Base-by-base conservation (phyloP, 495 filamentous ascomycete species). In the Penicillium angulare region DNA sequence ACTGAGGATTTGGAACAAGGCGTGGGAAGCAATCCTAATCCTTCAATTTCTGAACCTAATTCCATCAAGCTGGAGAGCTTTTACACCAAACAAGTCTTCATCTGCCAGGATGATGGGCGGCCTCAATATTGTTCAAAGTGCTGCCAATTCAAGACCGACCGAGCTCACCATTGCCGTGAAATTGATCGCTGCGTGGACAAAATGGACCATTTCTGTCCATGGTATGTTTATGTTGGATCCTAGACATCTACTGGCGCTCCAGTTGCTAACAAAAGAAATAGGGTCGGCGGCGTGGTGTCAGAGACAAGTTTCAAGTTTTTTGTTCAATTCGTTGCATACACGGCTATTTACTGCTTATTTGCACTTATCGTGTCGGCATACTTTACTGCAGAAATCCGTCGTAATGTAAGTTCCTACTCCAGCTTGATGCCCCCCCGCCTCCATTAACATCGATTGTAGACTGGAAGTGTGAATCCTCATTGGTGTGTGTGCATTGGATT, bases 161-260 rank as follows among this genome's bases (percentile, higher is more conserved):
- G 92, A 22, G 77, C 86, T 2, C 91, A 95, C 56, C 92, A 97
- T 67, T 92, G 86, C 63, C 84, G 85, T 34, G 87, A 93, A 57
- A 71, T 91, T 10, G 83, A 83, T 38, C 76, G 90, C 26, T 97
- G 92, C 67, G 85, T 92, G 23, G 72, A 75, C 24, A 92, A 89
- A 57, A 92, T 96, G 87, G 92, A 97, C 56, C 92, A 97, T 64
- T 96, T 89, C 58, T 97, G 92, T 65, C 92, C 92, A 1, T 97
- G 92, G 85, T 85, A 72, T 54, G 71, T 67, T 29, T 20, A 26
- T 23, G n/a, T n/a, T n/a, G n/a, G n/a, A n/a, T n/a, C n/a, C n/a
- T n/a, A n/a, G 7, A 5, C 8, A 8, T 21, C 3, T 18, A 47
- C 32, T 32, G 5, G 0, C 13, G 3, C 7, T 32, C 22, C 16